Percentiles rank a stretch among this genome's conserved stretches.
Evolutionary conservation across 2,329 filamentous ascomycete genomes (phyloP).

Genomic region (Claviceps sp.): DNA sequence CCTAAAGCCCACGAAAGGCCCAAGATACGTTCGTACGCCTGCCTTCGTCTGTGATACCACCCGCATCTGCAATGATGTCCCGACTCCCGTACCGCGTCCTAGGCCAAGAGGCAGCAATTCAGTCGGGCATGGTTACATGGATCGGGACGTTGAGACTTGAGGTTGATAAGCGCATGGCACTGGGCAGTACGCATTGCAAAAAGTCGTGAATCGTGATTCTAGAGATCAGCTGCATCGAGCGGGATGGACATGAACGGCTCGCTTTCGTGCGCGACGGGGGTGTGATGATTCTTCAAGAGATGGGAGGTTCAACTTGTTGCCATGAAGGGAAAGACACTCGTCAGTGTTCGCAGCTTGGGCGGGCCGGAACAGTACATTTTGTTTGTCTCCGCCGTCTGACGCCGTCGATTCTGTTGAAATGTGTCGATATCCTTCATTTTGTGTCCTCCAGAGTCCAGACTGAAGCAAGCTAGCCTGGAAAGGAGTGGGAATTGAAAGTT

Average conservation of each 20-base stretch:
- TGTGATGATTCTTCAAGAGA: too few relatives aligned
- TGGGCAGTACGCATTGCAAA: slow-evolving; percentile 48
- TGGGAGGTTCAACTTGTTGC: slow-evolving; percentile 10
- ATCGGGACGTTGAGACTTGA: slow-evolving; percentile 22
- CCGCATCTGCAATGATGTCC: slow-evolving; percentile 13
- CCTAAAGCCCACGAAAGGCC: slow-evolving; percentile 25
- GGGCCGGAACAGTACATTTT: slow-evolving; percentile 22
- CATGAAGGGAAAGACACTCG: slow-evolving; percentile 34
- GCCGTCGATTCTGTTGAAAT: too few relatives aligned
- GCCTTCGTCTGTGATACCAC: slow-evolving; percentile 21
- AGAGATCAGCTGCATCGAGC: slow-evolving; percentile 10
- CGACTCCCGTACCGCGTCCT: slow-evolving; percentile 21
- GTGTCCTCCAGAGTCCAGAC: too few relatives aligned
- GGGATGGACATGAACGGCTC: background rate
- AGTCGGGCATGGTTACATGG: slow-evolving; percentile 24
- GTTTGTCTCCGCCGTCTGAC: slow-evolving; percentile 5
- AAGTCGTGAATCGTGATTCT: slow-evolving; percentile 28
- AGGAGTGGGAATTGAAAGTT: too few relatives aligned
- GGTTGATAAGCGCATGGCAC: slow-evolving; percentile 26
- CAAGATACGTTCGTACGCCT: slow-evolving; percentile 21
- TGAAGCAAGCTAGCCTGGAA: too few relatives aligned
- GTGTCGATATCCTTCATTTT: too few relatives aligned
- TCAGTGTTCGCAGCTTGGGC: slow-evolving; percentile 19
- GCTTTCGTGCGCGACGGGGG: background rate
- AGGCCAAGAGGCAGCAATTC: slow-evolving; percentile 23